Conservation (phyloP, 2,329 filamentous ascomycete genomes). For the Talaromyces funiculosus region DNA sequence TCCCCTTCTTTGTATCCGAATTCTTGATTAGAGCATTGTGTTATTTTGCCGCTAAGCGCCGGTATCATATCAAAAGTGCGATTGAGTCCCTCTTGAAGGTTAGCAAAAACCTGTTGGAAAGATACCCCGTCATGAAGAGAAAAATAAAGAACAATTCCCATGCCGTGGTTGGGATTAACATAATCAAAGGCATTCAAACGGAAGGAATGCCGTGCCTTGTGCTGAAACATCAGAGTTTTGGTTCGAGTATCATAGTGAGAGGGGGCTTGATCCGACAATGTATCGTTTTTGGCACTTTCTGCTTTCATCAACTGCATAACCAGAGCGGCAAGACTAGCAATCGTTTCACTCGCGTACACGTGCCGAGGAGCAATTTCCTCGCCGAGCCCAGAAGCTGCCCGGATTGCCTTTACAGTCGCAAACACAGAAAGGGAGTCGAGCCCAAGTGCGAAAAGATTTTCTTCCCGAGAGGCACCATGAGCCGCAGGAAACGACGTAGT, state of each 20-base stretch:
- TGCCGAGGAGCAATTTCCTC: conserved; percentile 4
- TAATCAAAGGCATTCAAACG: conserved; percentile 7
- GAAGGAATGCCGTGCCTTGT: conserved; percentile 1
- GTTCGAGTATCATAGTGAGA: neutral
- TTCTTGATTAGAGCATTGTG: neutral
- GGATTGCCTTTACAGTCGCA: neutral
- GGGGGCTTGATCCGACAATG: neutral
- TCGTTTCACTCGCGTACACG: neutral
- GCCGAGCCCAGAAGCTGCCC: neutral
- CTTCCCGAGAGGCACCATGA: neutral
- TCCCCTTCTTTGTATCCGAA: neutral
- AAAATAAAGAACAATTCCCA: conserved; percentile 8
- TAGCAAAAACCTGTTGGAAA: conserved; percentile 1
- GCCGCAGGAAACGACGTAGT: neutral
- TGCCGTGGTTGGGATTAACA: conserved; percentile 8
- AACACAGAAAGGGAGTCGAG: conserved; percentile 7
- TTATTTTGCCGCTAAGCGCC: conserved; percentile 4
- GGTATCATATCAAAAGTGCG: conserved; percentile 10
- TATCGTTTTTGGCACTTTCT: neutral
- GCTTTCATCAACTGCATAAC: neutral
- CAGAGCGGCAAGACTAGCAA: neutral
- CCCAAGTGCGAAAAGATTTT: neutral
- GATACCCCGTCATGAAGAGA: neutral
- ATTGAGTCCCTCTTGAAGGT: conserved; percentile 7
- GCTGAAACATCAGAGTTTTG: neutral